These are phyloP conservation scores for Neurospora sp. DNA, from an alignment of 495 filamentous ascomycete genomes.

Conservation along the genomic window DNA sequence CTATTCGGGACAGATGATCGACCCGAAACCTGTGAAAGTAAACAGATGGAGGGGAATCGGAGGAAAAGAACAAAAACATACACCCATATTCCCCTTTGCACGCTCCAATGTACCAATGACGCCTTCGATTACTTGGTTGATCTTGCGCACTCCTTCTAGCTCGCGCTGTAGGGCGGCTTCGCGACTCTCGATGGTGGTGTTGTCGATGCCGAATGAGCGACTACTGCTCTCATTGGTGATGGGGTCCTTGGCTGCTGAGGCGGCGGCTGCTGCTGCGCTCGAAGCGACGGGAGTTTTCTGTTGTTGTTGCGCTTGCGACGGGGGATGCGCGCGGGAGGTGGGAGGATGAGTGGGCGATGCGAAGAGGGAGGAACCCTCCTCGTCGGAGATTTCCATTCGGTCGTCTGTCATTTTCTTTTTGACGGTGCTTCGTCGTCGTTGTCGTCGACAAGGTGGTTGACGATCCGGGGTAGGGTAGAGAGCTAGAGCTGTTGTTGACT, in stretches of 20 bases:
- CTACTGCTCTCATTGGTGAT: conserved; percentile 32
- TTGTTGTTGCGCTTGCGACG: background rate
- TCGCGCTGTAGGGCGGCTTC: conserved; percentile 67
- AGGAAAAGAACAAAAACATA: conserved; percentile 25
- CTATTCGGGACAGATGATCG: background rate
- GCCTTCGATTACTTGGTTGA: conserved; percentile 80
- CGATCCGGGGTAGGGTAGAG: background rate
- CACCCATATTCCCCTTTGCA: conserved; percentile 86
- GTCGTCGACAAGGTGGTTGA: background rate
- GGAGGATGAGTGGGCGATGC: conserved; percentile 51
- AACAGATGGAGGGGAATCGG: background rate
- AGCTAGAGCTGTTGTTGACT: background rate
- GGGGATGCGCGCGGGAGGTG: background rate
- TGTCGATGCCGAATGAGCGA: conserved; percentile 44
- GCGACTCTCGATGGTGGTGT: conserved; percentile 40
- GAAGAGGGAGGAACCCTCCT: conserved; percentile 57
- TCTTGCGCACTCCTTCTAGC: conserved; percentile 67
- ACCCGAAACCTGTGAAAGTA: background rate
- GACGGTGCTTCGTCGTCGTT: background rate
- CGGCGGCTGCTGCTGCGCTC: conserved; percentile 4
- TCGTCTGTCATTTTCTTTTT: conserved; percentile 12
- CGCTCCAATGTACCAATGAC: conserved; percentile 69
- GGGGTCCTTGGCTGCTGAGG: conserved; percentile 31
- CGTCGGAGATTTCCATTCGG: conserved; percentile 20
- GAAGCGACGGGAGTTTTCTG: background rate